Conservation (phyloP, 2,329 filamentous ascomycete genomes). For the Ophiostoma quercus region DNA sequence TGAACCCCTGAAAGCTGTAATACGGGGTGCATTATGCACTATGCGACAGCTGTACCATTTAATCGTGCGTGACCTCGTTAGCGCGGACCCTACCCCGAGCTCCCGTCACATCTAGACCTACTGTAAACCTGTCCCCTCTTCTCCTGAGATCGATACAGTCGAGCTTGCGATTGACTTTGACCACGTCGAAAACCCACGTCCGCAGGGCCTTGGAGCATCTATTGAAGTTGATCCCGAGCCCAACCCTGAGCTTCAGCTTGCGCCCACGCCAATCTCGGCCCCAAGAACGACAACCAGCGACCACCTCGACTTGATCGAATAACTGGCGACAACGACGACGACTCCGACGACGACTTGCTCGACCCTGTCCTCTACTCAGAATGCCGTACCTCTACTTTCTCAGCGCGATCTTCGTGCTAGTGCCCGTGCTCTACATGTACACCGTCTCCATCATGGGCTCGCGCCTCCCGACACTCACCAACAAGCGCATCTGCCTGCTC, state of each 20-base stretch:
- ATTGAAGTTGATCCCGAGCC: not conserved
- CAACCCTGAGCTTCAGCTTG: not conserved
- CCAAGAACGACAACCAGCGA: not conserved
- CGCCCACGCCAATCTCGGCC: no score
- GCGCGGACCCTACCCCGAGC: not conserved
- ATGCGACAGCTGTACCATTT: constrained; percentile 3
- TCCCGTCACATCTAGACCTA: not conserved
- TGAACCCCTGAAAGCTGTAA: constrained; percentile 14
- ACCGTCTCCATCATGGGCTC: constrained; percentile 43
- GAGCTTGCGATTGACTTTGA: not conserved
- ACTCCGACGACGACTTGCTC: not conserved
- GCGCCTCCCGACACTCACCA: constrained; percentile 61
- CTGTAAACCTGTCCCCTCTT: not conserved
- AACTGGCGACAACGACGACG: not conserved
- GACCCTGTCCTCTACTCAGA: not conserved
- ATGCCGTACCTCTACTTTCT: constrained; percentile 26
- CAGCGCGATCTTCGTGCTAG: constrained; percentile 39
- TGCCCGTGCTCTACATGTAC: constrained; percentile 50
- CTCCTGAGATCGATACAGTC: not conserved
- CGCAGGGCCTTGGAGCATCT: not conserved
- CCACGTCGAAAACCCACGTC: not conserved
- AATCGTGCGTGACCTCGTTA: constrained; percentile 14
- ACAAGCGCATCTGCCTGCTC: constrained; percentile 84
- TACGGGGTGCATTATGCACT: constrained; percentile 11
- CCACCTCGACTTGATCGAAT: not conserved